Evolutionary conservation across 352 stramenopile species (phyloP), one percentile per base, ranked within the genome.

Genomic region (Blastocystis sp.): DNA sequence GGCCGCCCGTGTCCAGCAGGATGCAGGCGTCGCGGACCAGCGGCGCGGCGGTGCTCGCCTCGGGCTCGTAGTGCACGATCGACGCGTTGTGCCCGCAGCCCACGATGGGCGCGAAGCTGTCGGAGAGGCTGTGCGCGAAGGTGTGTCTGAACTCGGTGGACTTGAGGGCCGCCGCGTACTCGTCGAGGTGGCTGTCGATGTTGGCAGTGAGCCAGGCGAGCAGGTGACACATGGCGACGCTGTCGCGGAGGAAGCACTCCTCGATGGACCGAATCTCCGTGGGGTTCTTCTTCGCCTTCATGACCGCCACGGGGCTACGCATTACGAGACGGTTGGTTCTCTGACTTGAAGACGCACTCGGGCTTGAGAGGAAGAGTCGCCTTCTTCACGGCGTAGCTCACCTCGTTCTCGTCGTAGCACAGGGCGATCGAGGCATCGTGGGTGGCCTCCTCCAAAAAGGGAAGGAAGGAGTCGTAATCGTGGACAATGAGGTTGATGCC

Each of bases 81-180:
- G 97, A 95, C 81, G 96, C 98, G 91, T 99, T 99, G 6, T 93
- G 70, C 13, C 96, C 97, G 77, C 96, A 95, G 41, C 96, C 97
- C 37, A 92, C 97, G 91, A 99, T 99, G 21, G 98, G 99, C 51
- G 96, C 95, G 90, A 99, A 99, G 81, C 93, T 97, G 62, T 97
- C 93, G 77, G 96, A 97, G 29, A 97, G 91, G 88, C 95, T 98
- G 51, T 94, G 93, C 3, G 94, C 93, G 80, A 94, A 91, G 37
- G 93, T 90, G 41, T 94, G 92, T 60, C 97, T 93, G 78, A 96
- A 94, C 60, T 93, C 82, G 66, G 97, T 95, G 67, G 98, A 92
- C 61, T 97, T 96, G 88, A 96, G 92, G 66, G 96, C 96, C 4
- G 98, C 95, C 66, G 94, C 91, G 26, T 93, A 91, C 90, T 95